Evolutionary conservation across 805 yeast species (phyloP).

Genomic region (Babjeviella inositovora): DNA sequence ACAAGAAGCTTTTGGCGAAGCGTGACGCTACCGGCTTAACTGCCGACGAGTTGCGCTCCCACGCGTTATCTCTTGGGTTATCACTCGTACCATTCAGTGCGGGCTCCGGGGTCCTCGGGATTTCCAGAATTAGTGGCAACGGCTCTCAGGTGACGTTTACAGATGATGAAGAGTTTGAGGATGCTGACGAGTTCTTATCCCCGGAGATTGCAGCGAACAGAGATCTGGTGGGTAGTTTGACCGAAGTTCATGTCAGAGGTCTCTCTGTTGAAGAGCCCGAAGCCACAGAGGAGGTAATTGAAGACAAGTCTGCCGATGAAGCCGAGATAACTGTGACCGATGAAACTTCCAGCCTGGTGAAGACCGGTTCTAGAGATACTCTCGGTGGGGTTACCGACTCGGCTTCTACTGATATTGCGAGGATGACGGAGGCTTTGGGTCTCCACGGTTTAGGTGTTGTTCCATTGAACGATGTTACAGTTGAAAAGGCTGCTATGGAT

Average conservation of each 20-base stretch:
- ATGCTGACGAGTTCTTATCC: slow-evolving; percentile 3
- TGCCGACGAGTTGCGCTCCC: slow-evolving; percentile 1
- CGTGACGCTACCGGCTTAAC: slow-evolving; percentile 1
- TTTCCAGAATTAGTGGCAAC: neutral
- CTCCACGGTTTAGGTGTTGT: too few relatives aligned
- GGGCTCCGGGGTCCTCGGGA: too few relatives aligned
- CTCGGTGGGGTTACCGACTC: too few relatives aligned
- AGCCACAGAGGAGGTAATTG: too few relatives aligned
- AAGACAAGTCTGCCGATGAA: too few relatives aligned
- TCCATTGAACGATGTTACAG: slow-evolving; percentile 4
- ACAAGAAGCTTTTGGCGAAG: slow-evolving; percentile 13
- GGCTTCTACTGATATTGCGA: too few relatives aligned
- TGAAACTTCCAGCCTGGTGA: too few relatives aligned
- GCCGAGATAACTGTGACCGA: too few relatives aligned
- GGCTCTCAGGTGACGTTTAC: slow-evolving; percentile 1
- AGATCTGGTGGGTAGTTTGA: slow-evolving; percentile 3
- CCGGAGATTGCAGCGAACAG: slow-evolving; percentile 1
- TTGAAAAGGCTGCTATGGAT: slow-evolving; percentile 6
- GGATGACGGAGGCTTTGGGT: too few relatives aligned
- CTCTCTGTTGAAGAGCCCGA: too few relatives aligned
- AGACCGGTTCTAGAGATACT: too few relatives aligned
- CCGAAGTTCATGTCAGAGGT: too few relatives aligned
- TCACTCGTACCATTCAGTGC: slow-evolving; percentile 2
- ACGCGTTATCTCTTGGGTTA: slow-evolving; percentile 3
- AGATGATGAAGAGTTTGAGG: slow-evolving; percentile 4